Evolutionary conservation across 805 yeast species (phyloP).

Genomic region (Saccharomycopsis lassenensis): DNA sequence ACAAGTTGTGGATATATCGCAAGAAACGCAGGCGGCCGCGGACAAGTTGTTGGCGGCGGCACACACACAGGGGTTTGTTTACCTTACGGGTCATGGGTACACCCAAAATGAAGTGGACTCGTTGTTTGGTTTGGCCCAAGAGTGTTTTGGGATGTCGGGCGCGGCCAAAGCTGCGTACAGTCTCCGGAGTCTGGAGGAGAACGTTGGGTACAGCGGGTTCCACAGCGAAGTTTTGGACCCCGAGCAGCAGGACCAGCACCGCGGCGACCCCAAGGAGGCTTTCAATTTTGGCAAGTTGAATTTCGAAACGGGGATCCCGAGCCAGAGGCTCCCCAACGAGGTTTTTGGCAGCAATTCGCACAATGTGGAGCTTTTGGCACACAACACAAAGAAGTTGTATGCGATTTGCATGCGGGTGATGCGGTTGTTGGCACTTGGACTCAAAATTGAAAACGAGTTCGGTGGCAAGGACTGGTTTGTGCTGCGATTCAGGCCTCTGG

Average conservation of each 20-base stretch:
- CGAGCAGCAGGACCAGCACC: not conserved
- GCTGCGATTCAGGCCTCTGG: conserved; percentile 40
- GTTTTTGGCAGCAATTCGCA: conserved; percentile 32
- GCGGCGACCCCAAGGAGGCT: conserved; percentile 56
- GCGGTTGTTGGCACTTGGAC: conserved; percentile 47
- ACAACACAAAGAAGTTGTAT: conserved; percentile 35
- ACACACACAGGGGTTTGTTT: conserved; percentile 52
- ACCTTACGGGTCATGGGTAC: conserved; percentile 48
- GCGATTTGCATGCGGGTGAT: conserved; percentile 38
- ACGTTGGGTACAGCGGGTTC: conserved; percentile 6
- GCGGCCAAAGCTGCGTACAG: not conserved
- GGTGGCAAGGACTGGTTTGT: conserved; percentile 56
- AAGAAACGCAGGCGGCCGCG: conserved; percentile 34
- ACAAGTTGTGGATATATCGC: too few species aligned
- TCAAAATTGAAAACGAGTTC: conserved; percentile 42
- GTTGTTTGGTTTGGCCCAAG: conserved; percentile 26
- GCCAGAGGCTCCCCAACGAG: conserved; percentile 32
- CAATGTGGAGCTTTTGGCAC: conserved; percentile 30
- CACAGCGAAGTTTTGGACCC: conserved; percentile 1
- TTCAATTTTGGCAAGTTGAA: conserved; percentile 52
- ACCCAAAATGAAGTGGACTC: conserved; percentile 31
- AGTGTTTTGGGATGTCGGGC: conserved; percentile 2
- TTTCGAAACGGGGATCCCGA: conserved; percentile 35
- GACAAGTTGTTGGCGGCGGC: conserved; percentile 47
- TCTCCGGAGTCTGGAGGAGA: not conserved